Conservation (phyloP, 106 monocot species). For the Chionographis japonica region DNA sequence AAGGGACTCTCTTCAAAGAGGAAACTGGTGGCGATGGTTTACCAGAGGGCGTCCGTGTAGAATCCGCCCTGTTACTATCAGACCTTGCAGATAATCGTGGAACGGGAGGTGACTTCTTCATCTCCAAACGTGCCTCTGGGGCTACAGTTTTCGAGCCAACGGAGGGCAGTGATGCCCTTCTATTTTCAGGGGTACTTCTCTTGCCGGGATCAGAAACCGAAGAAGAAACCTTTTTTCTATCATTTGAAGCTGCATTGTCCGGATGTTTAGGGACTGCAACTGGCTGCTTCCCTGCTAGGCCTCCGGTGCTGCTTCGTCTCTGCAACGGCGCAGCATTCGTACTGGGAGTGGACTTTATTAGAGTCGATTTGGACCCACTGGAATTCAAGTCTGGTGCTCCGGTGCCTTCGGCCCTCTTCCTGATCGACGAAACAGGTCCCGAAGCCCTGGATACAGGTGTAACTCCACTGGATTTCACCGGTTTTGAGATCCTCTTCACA, state of each 20-base stretch:
- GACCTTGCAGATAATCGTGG: conserved; percentile 17
- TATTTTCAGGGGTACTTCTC: conserved; percentile 24
- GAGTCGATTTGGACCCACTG: conserved; percentile 18
- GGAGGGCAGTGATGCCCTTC: conserved; percentile 37
- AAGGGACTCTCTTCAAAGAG: conserved; percentile 28
- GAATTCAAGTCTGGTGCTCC: conserved; percentile 16
- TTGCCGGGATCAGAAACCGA: conserved; percentile 27
- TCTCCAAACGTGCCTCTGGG: neutral
- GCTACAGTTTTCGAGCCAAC: conserved; percentile 21
- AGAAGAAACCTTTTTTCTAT: conserved; percentile 26
- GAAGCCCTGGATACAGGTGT: conserved; percentile 5
- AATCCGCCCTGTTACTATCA: conserved; percentile 23
- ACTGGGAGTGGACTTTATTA: conserved; percentile 31
- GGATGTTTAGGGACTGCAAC: conserved; percentile 7
- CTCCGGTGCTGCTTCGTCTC: conserved; percentile 72
- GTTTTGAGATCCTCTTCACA: conserved; percentile 15
- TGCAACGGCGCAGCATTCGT: conserved; percentile 15
- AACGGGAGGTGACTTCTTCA: conserved; percentile 17
- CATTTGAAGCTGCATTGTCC: conserved; percentile 23
- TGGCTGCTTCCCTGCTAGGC: conserved; percentile 18
- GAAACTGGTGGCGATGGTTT: conserved; percentile 27
- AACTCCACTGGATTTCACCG: conserved; percentile 18
- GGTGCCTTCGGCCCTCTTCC: conserved; percentile 12
- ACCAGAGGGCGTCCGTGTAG: conserved; percentile 21
- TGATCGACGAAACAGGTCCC: conserved; percentile 16